These are phyloP conservation scores for Pinus albicaulis DNA, from an alignment of 75 land plant genomes.

Conservation along the genomic window DNA sequence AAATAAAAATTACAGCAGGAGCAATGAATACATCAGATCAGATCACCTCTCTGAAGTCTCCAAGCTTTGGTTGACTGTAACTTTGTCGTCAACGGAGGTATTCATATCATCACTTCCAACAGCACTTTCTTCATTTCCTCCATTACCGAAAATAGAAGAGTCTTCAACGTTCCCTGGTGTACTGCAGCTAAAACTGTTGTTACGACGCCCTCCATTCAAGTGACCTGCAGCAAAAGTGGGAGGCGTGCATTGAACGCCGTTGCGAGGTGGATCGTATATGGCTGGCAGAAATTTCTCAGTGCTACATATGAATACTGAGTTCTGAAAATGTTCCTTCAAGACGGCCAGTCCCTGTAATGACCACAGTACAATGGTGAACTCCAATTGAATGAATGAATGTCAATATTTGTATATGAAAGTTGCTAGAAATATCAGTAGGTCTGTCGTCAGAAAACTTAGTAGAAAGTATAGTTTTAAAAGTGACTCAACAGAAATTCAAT, in stretches of 20 bases:
- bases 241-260: neutral
- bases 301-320: neutral
- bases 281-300: neutral
- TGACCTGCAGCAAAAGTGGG: neutral
- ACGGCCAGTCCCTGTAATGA: too few relatives aligned
- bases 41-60: neutral
- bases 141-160: neutral
- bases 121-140: neutral
- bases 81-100: neutral
- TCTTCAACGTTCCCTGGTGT: neutral
- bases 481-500: too few relatives aligned
- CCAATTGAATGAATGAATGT: too few relatives aligned
- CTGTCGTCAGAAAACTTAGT: too few relatives aligned
- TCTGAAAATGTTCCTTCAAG: neutral
- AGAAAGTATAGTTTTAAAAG: too few relatives aligned
- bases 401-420: too few relatives aligned
- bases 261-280: slow-evolving; percentile 1
- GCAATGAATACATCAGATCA: too few relatives aligned
- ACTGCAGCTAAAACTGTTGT: too few relatives aligned
- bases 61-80: neutral
- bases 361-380: too few relatives aligned
- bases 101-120: neutral
- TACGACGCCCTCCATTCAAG: neutral
- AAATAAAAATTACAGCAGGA: too few relatives aligned
- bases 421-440: too few relatives aligned